Percentiles rank a stretch among this genome's conserved stretches.
These are phyloP conservation scores for Kondoa subrosea DNA, from an alignment of 768 basidiomycete species.

Conservation along the genomic window DNA sequence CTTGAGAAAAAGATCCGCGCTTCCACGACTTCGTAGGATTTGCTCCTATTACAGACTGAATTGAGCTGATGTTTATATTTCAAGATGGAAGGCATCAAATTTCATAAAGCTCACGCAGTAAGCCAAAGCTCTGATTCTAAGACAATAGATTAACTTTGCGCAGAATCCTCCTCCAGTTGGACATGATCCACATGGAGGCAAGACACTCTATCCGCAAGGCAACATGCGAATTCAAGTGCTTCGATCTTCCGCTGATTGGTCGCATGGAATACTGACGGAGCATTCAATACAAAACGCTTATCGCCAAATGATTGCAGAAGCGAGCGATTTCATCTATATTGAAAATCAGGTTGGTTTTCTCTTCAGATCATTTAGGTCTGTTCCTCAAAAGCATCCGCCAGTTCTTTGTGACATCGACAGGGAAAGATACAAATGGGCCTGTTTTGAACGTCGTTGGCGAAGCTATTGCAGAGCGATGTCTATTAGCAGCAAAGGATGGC, in stretches of 20 bases:
- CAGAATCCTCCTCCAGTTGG: constrained; percentile 1
- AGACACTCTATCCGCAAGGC: constrained; percentile 12
- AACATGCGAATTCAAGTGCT: constrained; percentile 51
- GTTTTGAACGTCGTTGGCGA: constrained; percentile 68
- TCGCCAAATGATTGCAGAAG: constrained; percentile 47
- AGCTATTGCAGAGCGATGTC: constrained; percentile 66
- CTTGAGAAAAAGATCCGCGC: too few relatives aligned
- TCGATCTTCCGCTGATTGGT: constrained; percentile 82
- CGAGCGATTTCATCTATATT: constrained; percentile 81
- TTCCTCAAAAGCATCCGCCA: too few relatives aligned
- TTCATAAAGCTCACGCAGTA: not conserved
- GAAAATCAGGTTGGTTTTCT: too few relatives aligned
- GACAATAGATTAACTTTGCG: too few relatives aligned
- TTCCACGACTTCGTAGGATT: too few relatives aligned
- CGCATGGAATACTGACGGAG: constrained; percentile 64
- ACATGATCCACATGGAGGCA: constrained; percentile 3
- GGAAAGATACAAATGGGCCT: constrained; percentile 36
- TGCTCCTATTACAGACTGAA: too few relatives aligned
- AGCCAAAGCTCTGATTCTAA: too few relatives aligned
- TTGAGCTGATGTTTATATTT: too few relatives aligned
- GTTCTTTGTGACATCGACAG: constrained; percentile 27
- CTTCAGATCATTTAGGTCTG: too few relatives aligned
- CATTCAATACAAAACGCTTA: constrained; percentile 77
- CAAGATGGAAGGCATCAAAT: not conserved
- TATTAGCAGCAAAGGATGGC: constrained; percentile 54